Evolutionary conservation across 1,284 basidiomycete species (phyloP), one percentile per base, ranked within the genome.

Genomic region (Fomitopsis betulina): DNA sequence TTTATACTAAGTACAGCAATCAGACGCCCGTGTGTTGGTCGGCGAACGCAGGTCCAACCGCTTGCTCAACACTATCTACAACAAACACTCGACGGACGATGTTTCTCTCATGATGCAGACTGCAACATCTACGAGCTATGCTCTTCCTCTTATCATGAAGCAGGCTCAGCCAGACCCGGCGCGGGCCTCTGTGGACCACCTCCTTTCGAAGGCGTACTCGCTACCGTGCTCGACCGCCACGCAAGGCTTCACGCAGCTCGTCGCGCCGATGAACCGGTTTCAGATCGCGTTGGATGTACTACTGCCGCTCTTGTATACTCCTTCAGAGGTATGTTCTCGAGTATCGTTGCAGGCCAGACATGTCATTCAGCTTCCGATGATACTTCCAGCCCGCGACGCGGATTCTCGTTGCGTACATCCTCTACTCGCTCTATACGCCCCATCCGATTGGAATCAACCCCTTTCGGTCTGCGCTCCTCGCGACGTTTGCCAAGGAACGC

Each of bases 231-330:
- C 85, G 59, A 84, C 85, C 17, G 87, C 85, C 12, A 85, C 86
- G 47, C 82, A 86, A 65, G 84, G 86, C 2, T 91, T 89, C 70
- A 74, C 76, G 27, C 84, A 88, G 72, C 80, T 89, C 60, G 86
- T 89, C 25, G 86, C 85, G 70, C 85, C 84, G 23, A 82, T 79
- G 53, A 78, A 83, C 69, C 81, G 88, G 61, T 91, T 91, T 72
- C 86, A 88, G 75, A 79, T 90, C 68, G 87, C 88, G 67, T 80
- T 91, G 64, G 89, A 91, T 74, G 84, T 83, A 74, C 73, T 91
- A 64, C 75, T 90, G 69, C 88, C 88, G 23, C 74, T 88, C 64
- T 79, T 90, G 63, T 85, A 85, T 63, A 74, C 73, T 62, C 73
- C 61, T 33, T 64, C 62, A 50, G 70, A 72, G 56, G 73, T 74